phyloP scores from a whole-genome alignment of 2,329 filamentous ascomycete genomes.

The Pochonia chlamydosporia region DNA sequence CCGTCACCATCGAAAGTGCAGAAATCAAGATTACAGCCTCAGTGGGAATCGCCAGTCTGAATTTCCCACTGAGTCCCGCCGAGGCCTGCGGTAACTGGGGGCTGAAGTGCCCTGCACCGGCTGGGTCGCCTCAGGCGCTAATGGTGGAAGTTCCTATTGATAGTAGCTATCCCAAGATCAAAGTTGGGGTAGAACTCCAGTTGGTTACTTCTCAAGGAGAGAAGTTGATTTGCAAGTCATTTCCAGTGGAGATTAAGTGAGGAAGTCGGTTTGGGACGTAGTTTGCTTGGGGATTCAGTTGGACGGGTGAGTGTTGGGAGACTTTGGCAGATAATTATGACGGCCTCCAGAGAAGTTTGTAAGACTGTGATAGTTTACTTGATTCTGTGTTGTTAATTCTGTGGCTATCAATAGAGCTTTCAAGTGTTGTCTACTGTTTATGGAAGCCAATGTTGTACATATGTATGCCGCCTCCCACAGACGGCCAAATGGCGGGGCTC shows the following conservation, averaged over 20 bases:
- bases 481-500: no score
- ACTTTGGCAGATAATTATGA: neutral
- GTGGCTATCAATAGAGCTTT: no score
- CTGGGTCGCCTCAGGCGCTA: slow-evolving; percentile 1
- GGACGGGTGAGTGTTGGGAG: no score
- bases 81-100: slow-evolving; percentile 7
- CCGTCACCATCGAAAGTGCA: neutral
- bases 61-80: neutral
- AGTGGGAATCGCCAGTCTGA: neutral
- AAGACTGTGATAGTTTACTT: no score
- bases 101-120: slow-evolving; percentile 1
- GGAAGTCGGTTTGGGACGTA: neutral
- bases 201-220: neutral
- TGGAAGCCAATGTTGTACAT: no score
- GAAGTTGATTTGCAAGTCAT: slow-evolving; percentile 4
- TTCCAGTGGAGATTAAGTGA: slow-evolving; percentile 5
- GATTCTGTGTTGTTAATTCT: no score
- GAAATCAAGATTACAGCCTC: neutral
- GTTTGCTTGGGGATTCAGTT: neutral
- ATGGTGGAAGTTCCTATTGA: neutral
- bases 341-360: no score
- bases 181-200: neutral
- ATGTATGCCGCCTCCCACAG: no score
- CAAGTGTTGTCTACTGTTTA: no score
- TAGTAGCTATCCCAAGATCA: neutral